phyloP scores from a whole-genome alignment of 352 stramenopile species.

The Phytopythium montanum region DNA sequence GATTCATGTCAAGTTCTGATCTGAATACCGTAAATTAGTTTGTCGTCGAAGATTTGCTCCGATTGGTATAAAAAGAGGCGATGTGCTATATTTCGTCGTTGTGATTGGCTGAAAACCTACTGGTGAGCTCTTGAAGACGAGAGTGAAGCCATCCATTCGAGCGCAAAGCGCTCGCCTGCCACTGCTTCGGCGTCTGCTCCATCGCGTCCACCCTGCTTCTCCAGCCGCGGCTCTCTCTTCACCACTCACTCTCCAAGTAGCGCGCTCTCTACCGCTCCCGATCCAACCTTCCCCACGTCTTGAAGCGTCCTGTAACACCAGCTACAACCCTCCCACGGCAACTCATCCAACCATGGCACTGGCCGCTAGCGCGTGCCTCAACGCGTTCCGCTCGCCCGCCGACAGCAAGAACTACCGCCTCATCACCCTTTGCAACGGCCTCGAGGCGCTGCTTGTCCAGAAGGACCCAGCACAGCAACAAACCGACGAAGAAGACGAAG shows the following conservation, averaged over 20 bases:
- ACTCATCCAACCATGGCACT: background rate
- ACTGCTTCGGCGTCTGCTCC: background rate
- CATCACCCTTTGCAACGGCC: constrained; percentile 58
- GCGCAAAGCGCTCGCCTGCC: background rate
- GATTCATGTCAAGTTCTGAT: background rate
- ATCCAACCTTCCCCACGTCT: background rate
- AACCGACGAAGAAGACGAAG: background rate
- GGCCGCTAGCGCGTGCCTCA: constrained; percentile 18
- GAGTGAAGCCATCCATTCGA: background rate
- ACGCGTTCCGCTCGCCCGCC: constrained; percentile 45
- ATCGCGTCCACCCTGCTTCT: background rate
- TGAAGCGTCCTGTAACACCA: background rate
- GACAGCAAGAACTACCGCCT: constrained; percentile 77
- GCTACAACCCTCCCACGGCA: background rate
- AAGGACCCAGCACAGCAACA: constrained; percentile 17
- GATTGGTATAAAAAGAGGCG: background rate
- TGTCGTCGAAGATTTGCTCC: background rate
- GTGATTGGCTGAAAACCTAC: background rate
- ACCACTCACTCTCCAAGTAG: background rate
- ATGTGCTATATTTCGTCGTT: too few species aligned
- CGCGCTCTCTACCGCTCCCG: background rate
- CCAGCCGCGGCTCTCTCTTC: background rate
- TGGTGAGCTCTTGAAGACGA: background rate
- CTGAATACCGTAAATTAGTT: background rate
- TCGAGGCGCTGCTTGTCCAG: constrained; percentile 61